A percentile compares a stretch with the other conserved stretches of the same genome.
These are phyloP conservation scores for Mucor lusitanicus DNA, from an alignment of 371 early-diverging fungal species.

Conservation along the genomic window DNA sequence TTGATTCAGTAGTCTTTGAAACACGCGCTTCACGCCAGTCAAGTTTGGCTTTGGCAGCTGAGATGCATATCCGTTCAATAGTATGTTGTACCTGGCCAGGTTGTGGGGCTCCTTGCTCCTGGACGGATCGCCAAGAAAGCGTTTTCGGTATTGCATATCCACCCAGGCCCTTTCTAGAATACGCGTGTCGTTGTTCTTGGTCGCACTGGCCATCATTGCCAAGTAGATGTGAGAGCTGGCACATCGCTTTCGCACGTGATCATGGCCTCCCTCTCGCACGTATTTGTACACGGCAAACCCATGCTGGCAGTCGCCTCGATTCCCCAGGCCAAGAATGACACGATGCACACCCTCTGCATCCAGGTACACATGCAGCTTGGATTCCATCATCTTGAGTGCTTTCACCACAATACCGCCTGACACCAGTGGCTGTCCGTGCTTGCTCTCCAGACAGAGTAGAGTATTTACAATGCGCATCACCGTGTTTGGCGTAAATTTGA, in stretches of 20 bases:
- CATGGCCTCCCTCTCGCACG: constrained; percentile 17
- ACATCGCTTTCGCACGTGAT: constrained; percentile 10
- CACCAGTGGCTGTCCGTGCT: constrained; percentile 8
- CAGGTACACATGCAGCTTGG: constrained; percentile 21
- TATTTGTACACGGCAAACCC: constrained; percentile 33
- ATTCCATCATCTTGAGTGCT: constrained; percentile 31
- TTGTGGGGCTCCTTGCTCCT: constrained; percentile 43
- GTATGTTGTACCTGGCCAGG: constrained; percentile 65
- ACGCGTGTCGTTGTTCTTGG: constrained; percentile 26
- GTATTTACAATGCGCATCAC: constrained; percentile 22
- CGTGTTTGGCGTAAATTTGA: constrained; percentile 28
- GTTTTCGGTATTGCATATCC: constrained; percentile 32
- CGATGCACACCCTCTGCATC: constrained; percentile 19
- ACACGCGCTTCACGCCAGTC: constrained; percentile 23
- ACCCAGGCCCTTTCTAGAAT: constrained; percentile 32
- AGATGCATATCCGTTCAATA: constrained; percentile 77
- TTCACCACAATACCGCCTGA: constrained; percentile 23
- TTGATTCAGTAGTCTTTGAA: constrained; percentile 22
- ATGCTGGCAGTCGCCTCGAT: constrained; percentile 28
- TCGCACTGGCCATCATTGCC: constrained; percentile 40
- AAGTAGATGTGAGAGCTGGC: constrained; percentile 16
- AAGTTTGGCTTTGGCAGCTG: constrained; percentile 35
- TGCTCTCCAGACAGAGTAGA: constrained; percentile 15
- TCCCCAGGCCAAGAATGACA: constrained; percentile 33
- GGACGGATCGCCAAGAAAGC: not conserved